Base-by-base conservation (phyloP, 169 alveolate species). In the Miamiensis avidus region DNA sequence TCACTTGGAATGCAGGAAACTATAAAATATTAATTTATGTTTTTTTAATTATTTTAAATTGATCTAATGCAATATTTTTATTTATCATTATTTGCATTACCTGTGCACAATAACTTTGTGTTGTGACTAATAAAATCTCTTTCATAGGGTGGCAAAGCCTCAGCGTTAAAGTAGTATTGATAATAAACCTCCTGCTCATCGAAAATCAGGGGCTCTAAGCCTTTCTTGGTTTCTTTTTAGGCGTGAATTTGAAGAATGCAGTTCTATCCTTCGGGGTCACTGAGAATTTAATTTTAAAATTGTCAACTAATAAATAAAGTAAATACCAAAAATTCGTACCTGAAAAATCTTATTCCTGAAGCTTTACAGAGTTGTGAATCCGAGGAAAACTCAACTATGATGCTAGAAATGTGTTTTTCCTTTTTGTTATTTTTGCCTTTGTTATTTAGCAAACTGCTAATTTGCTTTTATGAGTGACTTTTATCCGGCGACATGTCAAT, bases 191-290 rank as follows among this genome's bases (percentile, higher is more conserved):
- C 74, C 33, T 90, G 86, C 25, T 83, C 64, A 31, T 90, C 84
- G 49, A 93, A 89, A 6, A 91, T 78, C 27, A 90, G 82, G 26
- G 96, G 96, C 73, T 91, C 74, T 1, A 93, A 31, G 31, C 75
- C 76, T 26, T 72, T 78, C 75, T 75, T 86, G 27, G 88, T 78
- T 69, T 92, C 84, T 29, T 83, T 73, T 25, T 90, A 91, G 31
- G 91, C 89, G 28, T 74, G 77, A 11, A 92, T 29, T 29, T 89
- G 84, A 49, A 75, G 76, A 25, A 93, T 83, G 11, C 88, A 72
- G 34, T 89, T 85, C 32, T 85, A 86, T 64, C 95, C 95, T 65
- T 84, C 34, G 29, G 85, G 74, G 75, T 94, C 97, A 11, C 94
- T 83, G 64, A 81, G 91, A 89, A 94, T 92, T 73, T 92, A 83